Percentiles rank a stretch among this genome's conserved stretches.
These are phyloP conservation scores for Microthlaspi erraticum DNA, from an alignment of 345 rosid genomes.

Conservation along the genomic window DNA sequence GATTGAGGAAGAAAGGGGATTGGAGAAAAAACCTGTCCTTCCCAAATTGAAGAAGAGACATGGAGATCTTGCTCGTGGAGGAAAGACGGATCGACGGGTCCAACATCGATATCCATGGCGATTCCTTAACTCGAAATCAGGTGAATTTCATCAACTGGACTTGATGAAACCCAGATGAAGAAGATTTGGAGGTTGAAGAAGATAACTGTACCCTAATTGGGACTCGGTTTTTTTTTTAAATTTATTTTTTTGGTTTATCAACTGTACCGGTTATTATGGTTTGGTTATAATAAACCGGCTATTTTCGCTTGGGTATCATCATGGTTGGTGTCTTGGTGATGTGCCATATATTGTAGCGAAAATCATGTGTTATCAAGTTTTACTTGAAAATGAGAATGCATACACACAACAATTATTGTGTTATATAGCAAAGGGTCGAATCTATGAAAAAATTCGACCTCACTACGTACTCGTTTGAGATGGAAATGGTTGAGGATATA, in stretches of 20 bases:
- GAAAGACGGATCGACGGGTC: constrained; percentile 49
- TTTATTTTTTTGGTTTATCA: background rate
- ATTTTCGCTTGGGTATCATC: too few species aligned
- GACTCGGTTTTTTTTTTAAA: background rate
- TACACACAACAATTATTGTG: too few species aligned
- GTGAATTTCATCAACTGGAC: background rate
- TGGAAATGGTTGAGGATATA: too few species aligned
- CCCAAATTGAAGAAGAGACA: constrained; percentile 50
- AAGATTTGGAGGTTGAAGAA: background rate
- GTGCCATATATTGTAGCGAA: too few species aligned
- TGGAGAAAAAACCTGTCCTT: constrained; percentile 42
- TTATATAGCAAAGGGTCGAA: too few species aligned
- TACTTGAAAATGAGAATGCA: too few species aligned
- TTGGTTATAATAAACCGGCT: background rate
- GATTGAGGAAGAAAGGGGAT: background rate
- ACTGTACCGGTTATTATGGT: background rate
- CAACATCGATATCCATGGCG: constrained; percentile 47
- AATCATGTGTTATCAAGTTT: too few species aligned
- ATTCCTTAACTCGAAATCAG: background rate
- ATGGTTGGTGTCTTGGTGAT: too few species aligned
- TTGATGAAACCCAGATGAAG: background rate
- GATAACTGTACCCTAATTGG: constrained; percentile 19
- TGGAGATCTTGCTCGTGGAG: constrained; percentile 48
- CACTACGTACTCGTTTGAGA: too few species aligned
- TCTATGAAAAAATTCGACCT: too few species aligned